Conservation (phyloP, 805 yeast species). For the Kuraishia hungarica region DNA sequence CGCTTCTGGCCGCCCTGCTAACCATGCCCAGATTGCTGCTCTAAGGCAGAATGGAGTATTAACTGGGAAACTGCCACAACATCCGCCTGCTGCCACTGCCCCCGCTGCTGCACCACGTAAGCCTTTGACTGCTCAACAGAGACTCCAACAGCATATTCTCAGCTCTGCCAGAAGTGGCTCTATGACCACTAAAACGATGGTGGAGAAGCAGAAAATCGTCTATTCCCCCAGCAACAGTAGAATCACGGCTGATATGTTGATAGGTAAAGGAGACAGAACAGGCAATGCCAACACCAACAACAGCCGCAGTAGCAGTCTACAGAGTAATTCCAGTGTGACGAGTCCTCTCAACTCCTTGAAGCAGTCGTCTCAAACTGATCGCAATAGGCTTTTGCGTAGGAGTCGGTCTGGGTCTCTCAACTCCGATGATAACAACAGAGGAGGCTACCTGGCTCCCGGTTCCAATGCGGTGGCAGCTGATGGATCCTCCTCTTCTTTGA, state of each 20-base stretch:
- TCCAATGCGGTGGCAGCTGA: too few relatives aligned
- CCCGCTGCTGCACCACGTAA: conserved; percentile 6
- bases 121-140: conserved; percentile 23
- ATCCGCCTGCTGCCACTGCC: conserved; percentile 15
- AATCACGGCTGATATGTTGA: conserved; percentile 2
- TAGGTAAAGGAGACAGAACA: neutral
- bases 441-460: conserved; percentile 3
- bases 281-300: too few relatives aligned
- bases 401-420: conserved; percentile 18
- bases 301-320: conserved; percentile 16
- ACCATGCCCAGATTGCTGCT: neutral
- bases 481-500: conserved; percentile 7
- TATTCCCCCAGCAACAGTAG: conserved; percentile 8
- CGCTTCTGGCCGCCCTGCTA: neutral
- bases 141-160: conserved; percentile 25
- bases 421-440: conserved; percentile 5
- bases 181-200: conserved; percentile 17
- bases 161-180: conserved; percentile 22
- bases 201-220: conserved; percentile 12
- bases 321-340: conserved; percentile 11
- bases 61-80: neutral
- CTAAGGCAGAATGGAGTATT: neutral
- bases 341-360: conserved; percentile 23
- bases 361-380: conserved; percentile 10
- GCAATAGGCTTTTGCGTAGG: conserved; percentile 11